These are phyloP conservation scores for Fraxinus baroniana DNA, from an alignment of 305 asterid species.

Conservation along the genomic window DNA sequence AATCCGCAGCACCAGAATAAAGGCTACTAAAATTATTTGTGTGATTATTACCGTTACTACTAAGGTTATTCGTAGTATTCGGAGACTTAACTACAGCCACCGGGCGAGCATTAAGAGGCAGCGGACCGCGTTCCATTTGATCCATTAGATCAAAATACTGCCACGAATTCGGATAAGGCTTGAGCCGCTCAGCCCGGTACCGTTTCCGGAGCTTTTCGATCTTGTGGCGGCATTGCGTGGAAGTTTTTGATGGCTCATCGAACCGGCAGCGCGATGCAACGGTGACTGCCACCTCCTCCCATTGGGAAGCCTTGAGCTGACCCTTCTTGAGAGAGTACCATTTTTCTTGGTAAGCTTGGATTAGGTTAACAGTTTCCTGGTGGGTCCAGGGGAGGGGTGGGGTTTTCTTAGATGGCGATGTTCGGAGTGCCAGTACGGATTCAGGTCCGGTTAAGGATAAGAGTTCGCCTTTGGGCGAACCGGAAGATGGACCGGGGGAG, in stretches of 20 bases:
- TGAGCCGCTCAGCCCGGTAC: conserved; percentile 67
- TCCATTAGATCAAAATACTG: conserved; percentile 82
- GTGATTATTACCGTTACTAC: conserved; percentile 15
- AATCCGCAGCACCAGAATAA: conserved; percentile 23
- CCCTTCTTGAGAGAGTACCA: conserved; percentile 78
- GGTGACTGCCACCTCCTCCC: conserved; percentile 73
- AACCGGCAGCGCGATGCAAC: conserved; percentile 82
- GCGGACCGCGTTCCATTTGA: conserved; percentile 82
- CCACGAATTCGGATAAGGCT: conserved; percentile 73
- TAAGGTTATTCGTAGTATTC: conserved; percentile 23
- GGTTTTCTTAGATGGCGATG: conserved; percentile 39
- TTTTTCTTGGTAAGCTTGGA: conserved; percentile 66
- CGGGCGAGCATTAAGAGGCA: conserved; percentile 56
- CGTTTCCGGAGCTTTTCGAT: conserved; percentile 89
- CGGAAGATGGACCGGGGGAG: conserved; percentile 27
- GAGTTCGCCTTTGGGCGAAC: conserved; percentile 26
- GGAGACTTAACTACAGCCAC: conserved; percentile 42
- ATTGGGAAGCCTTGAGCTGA: conserved; percentile 68
- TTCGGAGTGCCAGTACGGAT: conserved; percentile 19
- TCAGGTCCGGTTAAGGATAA: conserved; percentile 23
- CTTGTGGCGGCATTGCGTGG: conserved; percentile 97
- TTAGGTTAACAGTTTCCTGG: conserved; percentile 76
- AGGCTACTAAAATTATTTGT: conserved; percentile 26
- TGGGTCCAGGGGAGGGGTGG: conserved; percentile 70
- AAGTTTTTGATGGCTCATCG: conserved; percentile 68